These are phyloP conservation scores for Solanum commersonii DNA, from an alignment of 257 asterid genomes.

Conservation along the genomic window DNA sequence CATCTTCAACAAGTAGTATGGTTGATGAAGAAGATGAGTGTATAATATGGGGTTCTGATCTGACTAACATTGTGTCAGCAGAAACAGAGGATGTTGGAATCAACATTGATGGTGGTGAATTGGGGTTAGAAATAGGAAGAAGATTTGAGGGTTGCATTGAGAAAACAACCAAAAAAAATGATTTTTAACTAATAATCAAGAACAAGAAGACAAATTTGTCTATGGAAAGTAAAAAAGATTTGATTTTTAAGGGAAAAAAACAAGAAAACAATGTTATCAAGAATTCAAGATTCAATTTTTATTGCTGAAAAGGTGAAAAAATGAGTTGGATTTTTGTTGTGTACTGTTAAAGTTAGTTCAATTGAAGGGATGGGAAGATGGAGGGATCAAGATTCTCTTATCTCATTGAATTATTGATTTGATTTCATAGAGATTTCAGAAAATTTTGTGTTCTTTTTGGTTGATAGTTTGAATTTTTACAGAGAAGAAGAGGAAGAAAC, in stretches of 20 bases:
- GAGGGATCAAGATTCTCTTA: background rate
- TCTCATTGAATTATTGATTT: background rate
- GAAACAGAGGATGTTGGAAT: conserved; percentile 1
- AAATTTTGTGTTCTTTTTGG: background rate
- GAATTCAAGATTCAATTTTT: background rate
- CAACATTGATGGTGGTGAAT: background rate
- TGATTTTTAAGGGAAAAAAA: too few species aligned
- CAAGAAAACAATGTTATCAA: too few species aligned
- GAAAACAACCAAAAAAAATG: background rate
- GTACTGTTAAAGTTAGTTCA: background rate
- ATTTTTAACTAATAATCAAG: background rate
- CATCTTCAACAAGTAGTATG: background rate
- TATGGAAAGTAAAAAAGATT: background rate
- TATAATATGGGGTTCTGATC: conserved; percentile 35
- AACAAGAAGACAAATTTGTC: background rate
- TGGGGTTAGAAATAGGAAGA: conserved; percentile 9
- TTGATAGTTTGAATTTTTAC: background rate
- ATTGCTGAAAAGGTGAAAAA: background rate
- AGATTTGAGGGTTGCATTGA: background rate
- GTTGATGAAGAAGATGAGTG: conserved; percentile 16
- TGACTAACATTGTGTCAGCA: conserved; percentile 30
- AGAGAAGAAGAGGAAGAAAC: background rate
- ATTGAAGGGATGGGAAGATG: background rate
- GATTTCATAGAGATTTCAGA: background rate
- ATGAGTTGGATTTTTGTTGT: background rate